phyloP scores from a whole-genome alignment of 2,329 filamentous ascomycete genomes.

The Tolypocladium tundrense region DNA sequence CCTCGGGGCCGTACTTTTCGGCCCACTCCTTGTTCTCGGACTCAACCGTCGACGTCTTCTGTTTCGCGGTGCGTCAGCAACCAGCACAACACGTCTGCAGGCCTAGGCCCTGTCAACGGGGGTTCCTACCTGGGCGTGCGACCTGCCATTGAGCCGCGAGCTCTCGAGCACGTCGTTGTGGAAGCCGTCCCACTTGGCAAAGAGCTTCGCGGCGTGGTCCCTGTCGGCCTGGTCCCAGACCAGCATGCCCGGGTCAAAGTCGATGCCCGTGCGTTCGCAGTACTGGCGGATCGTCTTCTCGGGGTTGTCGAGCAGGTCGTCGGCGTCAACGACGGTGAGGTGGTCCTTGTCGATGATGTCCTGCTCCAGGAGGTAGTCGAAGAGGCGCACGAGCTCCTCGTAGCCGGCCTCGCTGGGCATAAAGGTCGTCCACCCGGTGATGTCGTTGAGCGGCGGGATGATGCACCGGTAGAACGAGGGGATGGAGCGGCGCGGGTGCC shows the following conservation, averaged over 20 bases:
- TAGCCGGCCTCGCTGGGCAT: constrained; percentile 86
- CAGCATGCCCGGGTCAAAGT: constrained; percentile 70
- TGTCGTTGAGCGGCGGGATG: constrained; percentile 68
- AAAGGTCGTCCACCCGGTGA: constrained; percentile 82
- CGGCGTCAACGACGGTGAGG: constrained; percentile 85
- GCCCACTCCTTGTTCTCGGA: constrained; percentile 62
- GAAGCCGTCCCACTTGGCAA: constrained; percentile 96
- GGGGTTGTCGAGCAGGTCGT: constrained; percentile 84
- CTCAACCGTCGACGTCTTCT: constrained; percentile 55
- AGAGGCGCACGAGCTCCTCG: constrained; percentile 72
- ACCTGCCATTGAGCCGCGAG: constrained; percentile 61
- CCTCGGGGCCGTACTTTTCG: constrained; percentile 64
- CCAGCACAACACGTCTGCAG: not conserved
- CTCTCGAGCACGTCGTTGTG: constrained; percentile 91
- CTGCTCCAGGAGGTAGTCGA: constrained; percentile 68
- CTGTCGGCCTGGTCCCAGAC: constrained; percentile 71
- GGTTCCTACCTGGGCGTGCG: constrained; percentile 42
- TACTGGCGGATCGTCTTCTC: constrained; percentile 65
- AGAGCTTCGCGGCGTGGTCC: constrained; percentile 61
- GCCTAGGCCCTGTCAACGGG: not conserved
- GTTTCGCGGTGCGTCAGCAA: not conserved
- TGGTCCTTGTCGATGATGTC: constrained; percentile 61
- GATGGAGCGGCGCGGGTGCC: constrained; percentile 83
- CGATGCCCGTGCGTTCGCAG: constrained; percentile 70
- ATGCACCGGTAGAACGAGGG: constrained; percentile 94